phyloP scores from a whole-genome alignment of 2,329 filamentous ascomycete genomes.

The Fusarium sp. region DNA sequence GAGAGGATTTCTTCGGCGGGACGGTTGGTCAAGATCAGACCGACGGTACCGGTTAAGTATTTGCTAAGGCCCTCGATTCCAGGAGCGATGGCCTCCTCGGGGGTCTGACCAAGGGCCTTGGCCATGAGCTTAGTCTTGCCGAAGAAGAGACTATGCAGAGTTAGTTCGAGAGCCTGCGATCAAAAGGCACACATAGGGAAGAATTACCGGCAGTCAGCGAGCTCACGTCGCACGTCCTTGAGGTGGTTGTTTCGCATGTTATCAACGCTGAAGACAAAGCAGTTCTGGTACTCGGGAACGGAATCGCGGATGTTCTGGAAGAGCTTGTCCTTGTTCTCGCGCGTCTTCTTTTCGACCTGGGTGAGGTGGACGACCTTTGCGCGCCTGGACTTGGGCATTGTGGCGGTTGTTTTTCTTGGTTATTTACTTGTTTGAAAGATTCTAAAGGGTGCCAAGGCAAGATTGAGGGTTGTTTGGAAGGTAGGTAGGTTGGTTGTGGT shows the following conservation, averaged over 20 bases:
- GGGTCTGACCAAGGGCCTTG: slow-evolving; percentile 85
- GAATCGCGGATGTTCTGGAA: slow-evolving; percentile 89
- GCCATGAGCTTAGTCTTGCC: slow-evolving; percentile 99
- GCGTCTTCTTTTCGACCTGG: slow-evolving; percentile 90
- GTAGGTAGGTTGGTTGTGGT: slow-evolving; percentile 7
- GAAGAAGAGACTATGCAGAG: slow-evolving; percentile 82
- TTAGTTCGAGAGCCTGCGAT: slow-evolving; percentile 6
- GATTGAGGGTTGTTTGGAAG: not conserved
- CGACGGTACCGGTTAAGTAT: slow-evolving; percentile 84
- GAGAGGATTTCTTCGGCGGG: slow-evolving; percentile 72
- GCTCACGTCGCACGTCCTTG: slow-evolving; percentile 87
- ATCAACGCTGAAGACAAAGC: slow-evolving; percentile 93
- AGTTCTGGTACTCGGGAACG: slow-evolving; percentile 86
- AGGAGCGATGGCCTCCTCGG: slow-evolving; percentile 82
- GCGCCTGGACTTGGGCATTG: slow-evolving; percentile 97
- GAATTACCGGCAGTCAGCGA: slow-evolving; percentile 83
- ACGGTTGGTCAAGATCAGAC: slow-evolving; percentile 90
- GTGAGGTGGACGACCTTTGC: slow-evolving; percentile 89
- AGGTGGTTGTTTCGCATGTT: slow-evolving; percentile 99
- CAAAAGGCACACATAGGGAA: slow-evolving; percentile 1
- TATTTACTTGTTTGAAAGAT: not conserved
- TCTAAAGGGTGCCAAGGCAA: not conserved
- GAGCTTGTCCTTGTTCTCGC: slow-evolving; percentile 90
- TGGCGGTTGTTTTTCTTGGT: slow-evolving; percentile 41
- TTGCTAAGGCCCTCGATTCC: slow-evolving; percentile 77